phyloP scores from a whole-genome alignment of 2,329 filamentous ascomycete species.

The Macrophomina pseudophaseolina region DNA sequence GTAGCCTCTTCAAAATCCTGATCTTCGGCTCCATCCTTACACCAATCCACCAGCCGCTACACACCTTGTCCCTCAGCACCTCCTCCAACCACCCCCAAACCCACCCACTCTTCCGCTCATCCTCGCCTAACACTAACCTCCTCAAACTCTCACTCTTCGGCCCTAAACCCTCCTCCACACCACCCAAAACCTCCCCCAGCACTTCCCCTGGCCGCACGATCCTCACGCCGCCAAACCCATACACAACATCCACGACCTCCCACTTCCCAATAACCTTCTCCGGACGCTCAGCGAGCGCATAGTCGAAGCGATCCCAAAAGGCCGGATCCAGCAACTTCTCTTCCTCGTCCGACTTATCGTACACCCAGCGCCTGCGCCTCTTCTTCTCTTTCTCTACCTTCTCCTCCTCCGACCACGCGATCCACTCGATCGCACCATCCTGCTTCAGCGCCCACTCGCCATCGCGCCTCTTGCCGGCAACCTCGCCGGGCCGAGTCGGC shows the following conservation, averaged over 20 bases:
- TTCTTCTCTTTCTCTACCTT: neutral
- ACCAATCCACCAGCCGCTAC: constrained; percentile 61
- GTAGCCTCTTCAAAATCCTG: constrained; percentile 48
- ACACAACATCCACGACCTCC: constrained; percentile 56
- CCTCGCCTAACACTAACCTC: constrained; percentile 29
- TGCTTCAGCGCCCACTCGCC: constrained; percentile 15
- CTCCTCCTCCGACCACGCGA: constrained; percentile 4
- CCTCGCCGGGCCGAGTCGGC: neutral
- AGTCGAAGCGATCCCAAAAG: constrained; percentile 66
- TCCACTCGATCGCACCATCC: constrained; percentile 15
- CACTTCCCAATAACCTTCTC: constrained; percentile 56
- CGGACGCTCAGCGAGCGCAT: constrained; percentile 60
- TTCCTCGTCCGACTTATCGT: constrained; percentile 65
- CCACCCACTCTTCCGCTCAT: constrained; percentile 29
- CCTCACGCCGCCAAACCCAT: constrained; percentile 57
- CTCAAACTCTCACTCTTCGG: constrained; percentile 19
- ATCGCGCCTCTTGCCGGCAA: neutral
- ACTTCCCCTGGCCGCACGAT: constrained; percentile 52
- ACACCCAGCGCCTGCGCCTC: constrained; percentile 52
- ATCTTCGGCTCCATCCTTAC: constrained; percentile 60
- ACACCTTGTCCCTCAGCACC: constrained; percentile 41
- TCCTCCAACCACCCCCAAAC: constrained; percentile 34
- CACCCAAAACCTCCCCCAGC: constrained; percentile 34
- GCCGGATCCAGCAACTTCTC: constrained; percentile 50
- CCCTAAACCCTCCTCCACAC: constrained; percentile 27